A percentile compares a stretch with the other conserved stretches of the same genome.
phyloP scores from a whole-genome alignment of 306 rosid species.

The Ormosia semicastrata region DNA sequence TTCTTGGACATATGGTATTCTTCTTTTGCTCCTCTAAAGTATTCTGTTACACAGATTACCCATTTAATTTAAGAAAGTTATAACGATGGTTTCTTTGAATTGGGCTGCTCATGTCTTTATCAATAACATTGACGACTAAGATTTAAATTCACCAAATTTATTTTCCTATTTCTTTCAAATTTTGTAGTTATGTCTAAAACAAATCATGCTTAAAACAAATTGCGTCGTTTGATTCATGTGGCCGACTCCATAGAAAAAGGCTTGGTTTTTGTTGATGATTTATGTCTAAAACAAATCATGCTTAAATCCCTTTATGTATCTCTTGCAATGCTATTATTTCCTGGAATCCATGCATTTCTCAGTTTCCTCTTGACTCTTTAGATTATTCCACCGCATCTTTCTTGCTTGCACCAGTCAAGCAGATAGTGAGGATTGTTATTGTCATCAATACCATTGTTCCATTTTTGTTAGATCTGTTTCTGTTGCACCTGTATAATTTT shows the following conservation, averaged over 20 bases:
- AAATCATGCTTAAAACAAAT: not conserved
- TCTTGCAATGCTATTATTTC: not conserved
- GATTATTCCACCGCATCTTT: not conserved
- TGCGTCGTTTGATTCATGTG: too few relatives aligned
- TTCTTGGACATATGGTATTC: slow-evolving; percentile 89
- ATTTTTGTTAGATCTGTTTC: not conserved
- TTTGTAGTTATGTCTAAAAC: not conserved
- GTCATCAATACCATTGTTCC: not conserved
- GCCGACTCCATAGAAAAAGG: too few relatives aligned
- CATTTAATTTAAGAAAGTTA: not conserved
- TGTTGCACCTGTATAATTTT: not conserved
- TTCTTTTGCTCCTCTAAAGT: slow-evolving; percentile 14
- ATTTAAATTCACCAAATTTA: not conserved
- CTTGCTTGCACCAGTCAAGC: slow-evolving; percentile 7
- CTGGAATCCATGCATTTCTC: not conserved
- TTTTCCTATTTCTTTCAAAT: not conserved
- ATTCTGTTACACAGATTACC: not conserved
- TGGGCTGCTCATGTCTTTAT: not conserved
- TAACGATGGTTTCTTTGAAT: not conserved
- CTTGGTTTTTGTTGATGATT: too few relatives aligned
- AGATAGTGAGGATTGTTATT: not conserved
- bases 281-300: not conserved
- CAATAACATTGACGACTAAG: not conserved
- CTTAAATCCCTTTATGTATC: not conserved
- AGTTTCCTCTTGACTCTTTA: not conserved